Conservation (phyloP, 495 filamentous ascomycete genomes). For the Margaritispora aquatica region DNA sequence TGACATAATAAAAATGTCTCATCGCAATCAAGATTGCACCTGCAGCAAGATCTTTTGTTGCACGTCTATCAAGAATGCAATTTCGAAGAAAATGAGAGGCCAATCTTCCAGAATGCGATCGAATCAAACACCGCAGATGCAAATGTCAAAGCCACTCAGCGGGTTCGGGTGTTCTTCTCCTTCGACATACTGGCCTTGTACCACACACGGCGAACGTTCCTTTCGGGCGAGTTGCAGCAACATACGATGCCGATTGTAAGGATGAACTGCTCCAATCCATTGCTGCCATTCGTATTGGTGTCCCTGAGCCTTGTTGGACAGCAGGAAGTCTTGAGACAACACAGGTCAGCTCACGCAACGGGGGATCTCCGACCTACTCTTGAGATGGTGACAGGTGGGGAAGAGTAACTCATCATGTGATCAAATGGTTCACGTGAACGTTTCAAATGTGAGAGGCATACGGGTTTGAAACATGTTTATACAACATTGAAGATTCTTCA, state of each 20-base stretch:
- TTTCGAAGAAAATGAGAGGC: neutral
- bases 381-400: too few relatives aligned
- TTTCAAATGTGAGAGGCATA: neutral
- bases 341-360: neutral
- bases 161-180: neutral
- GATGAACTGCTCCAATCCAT: neutral
- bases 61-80: neutral
- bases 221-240: neutral
- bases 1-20: too few relatives aligned
- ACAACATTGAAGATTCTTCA: too few relatives aligned
- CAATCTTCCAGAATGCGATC: neutral
- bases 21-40: neutral
- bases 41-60: neutral
- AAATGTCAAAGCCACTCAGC: neutral
- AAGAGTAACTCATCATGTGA: too few relatives aligned
- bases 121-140: neutral
- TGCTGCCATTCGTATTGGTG: neutral
- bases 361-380: neutral
- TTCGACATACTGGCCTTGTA: neutral
- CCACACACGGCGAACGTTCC: neutral
- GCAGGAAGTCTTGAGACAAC: neutral
- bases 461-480: too few relatives aligned
- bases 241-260: neutral
- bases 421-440: too few relatives aligned
- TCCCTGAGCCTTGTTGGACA: neutral